Percentiles rank a stretch among this genome's conserved stretches.
These are phyloP conservation scores for Nicotiana noctiflora DNA, from an alignment of 257 asterid species.

Conservation along the genomic window DNA sequence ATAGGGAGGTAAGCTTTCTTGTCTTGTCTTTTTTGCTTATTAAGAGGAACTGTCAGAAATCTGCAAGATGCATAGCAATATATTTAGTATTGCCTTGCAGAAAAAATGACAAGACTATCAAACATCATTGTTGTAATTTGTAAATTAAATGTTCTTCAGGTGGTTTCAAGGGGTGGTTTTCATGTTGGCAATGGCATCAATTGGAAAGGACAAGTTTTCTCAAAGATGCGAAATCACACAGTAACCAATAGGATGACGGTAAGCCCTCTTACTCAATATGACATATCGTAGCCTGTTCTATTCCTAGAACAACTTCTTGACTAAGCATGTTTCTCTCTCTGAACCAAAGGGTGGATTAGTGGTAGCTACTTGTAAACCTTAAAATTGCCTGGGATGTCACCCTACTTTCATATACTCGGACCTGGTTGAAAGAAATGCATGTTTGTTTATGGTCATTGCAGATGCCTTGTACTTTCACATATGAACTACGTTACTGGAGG, in stretches of 20 bases:
- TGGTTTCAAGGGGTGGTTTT: conserved; percentile 98
- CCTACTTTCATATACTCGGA: not conserved
- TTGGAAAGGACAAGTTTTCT: conserved; percentile 99
- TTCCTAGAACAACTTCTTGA: not conserved
- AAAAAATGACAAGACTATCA: not conserved
- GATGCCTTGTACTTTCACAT: not conserved
- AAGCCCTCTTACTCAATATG: conserved; percentile 10
- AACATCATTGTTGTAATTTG: not conserved
- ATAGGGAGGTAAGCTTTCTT: conserved; percentile 72
- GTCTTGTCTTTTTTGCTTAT: not conserved
- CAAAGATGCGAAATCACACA: conserved; percentile 98
- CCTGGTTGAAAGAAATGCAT: not conserved
- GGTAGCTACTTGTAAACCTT: not conserved
- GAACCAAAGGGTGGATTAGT: not conserved
- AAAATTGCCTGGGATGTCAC: not conserved
- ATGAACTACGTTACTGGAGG: not conserved
- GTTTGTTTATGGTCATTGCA: not conserved
- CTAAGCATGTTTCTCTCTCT: not conserved
- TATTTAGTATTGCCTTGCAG: not conserved
- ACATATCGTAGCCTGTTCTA: not conserved
- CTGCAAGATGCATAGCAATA: not conserved
- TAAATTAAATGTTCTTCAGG: conserved; percentile 34
- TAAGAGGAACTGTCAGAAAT: not conserved
- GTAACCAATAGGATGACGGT: conserved; percentile 97
- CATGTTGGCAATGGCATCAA: conserved; percentile 98